Evolutionary conservation across 202 grass and related monocot genomes (phyloP), one percentile per base, ranked within the genome.

Genomic region (Setaria italica): DNA sequence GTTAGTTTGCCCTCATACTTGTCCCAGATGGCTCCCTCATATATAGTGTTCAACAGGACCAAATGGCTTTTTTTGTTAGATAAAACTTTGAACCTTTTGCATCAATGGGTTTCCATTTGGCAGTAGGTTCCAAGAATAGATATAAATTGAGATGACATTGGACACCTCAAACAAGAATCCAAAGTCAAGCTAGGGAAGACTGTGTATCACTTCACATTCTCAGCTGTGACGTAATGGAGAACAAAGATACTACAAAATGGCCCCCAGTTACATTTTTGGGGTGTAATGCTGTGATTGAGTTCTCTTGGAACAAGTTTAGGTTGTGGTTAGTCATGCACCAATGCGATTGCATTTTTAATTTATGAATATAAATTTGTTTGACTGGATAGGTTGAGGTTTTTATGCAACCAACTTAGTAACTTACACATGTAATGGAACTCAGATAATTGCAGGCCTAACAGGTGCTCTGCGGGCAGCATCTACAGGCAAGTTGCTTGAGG

Each of bases 361-460:
- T 81, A 19, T 66, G 48, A 39, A 13, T 80, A 5, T 62, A 51
- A 13, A 37, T 68, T 30, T 76, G 50, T 77, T 41, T 68, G 7
- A 46, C 9, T 75, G n/a, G 32, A 63, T 78, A 72, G 56, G 71
- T 46, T 0, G 32, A 70, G 56, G 68, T 33, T 83, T 42, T 76
- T 48, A 34, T 87, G 69, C 66, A 64, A 79, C 70, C 20, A 76
- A 85, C 67, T 25, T 25, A 25, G 25, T 25, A 0, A 25, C 25
- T 89, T 84, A 78, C 79, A 43, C 15, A 9, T 88, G 84, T 82
- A 78, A 79, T 79, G 70, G 53, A 65, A 37, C 89, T 85, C 79
- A 93, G 91, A 90, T 95, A 43, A 80, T 94, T 94, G 90, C 77
- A 94, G 81, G 87, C 56, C 63, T 95, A 21, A 71, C 72, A 12